Percentiles rank a stretch among this genome's conserved stretches.
These are phyloP conservation scores for Huntiella moniliformis DNA, from an alignment of 2,329 filamentous ascomycete species.

Conservation along the genomic window DNA sequence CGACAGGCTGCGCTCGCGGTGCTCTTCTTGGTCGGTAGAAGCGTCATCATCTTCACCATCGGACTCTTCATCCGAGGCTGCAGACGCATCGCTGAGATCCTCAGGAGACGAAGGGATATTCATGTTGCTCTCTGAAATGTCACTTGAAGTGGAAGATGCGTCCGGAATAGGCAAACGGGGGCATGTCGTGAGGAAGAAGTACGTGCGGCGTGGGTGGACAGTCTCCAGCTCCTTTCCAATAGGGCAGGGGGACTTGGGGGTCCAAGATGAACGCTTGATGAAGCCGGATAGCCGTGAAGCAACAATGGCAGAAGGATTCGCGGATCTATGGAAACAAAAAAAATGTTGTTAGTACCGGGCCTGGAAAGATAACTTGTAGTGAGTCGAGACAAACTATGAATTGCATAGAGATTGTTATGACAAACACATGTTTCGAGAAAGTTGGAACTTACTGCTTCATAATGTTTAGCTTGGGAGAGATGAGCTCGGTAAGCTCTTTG, in stretches of 20 bases:
- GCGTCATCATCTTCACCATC: constrained; percentile 46
- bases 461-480: constrained; percentile 57
- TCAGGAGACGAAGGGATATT: constrained; percentile 63
- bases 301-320: constrained; percentile 87
- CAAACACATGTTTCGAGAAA: not conserved
- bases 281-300: constrained; percentile 81
- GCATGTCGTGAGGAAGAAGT: constrained; percentile 87
- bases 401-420: too few species aligned
- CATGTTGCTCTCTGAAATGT: not conserved
- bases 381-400: not conserved
- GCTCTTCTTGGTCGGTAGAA: constrained; percentile 20
- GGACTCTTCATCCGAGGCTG: constrained; percentile 16
- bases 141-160: not conserved
- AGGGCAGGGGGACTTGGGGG: constrained; percentile 60
- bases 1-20: constrained; percentile 63
- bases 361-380: not conserved
- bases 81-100: constrained; percentile 49
- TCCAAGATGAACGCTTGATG: constrained; percentile 72
- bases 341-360: not conserved
- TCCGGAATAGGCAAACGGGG: constrained; percentile 60
- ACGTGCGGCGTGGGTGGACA: constrained; percentile 82
- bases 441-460: constrained; percentile 66
- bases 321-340: constrained; percentile 45
- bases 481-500: constrained; percentile 71
- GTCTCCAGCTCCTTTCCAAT: constrained; percentile 83